These are phyloP conservation scores for Kitagawia praeruptora DNA, from an alignment of 129 eudicot species.

Conservation along the genomic window DNA sequence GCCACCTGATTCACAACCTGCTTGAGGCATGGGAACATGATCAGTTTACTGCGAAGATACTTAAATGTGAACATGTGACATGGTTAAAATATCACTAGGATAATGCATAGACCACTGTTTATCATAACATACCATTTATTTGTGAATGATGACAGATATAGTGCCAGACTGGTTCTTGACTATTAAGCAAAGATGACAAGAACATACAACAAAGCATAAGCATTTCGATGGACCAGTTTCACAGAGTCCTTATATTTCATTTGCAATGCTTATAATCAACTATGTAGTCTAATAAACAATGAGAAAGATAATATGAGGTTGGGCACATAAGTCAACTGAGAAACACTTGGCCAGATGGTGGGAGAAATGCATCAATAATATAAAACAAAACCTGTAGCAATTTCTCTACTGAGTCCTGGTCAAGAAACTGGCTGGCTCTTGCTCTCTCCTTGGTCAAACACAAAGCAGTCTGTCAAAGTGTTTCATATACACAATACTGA, in stretches of 20 bases:
- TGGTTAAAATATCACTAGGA: not conserved
- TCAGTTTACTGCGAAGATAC: not conserved
- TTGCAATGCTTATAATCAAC: not conserved
- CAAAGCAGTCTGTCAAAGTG: constrained; percentile 27
- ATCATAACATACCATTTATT: no score
- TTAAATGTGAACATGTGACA: not conserved
- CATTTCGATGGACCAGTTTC: not conserved
- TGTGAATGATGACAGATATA: no score
- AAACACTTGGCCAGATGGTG: not conserved
- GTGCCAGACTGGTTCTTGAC: not conserved
- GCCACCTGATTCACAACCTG: constrained; percentile 41
- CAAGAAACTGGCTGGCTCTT: constrained; percentile 36
- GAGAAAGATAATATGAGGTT: not conserved
- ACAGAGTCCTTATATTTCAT: not conserved
- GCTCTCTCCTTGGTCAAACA: constrained; percentile 36
- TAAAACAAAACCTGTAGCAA: constrained; percentile 30
- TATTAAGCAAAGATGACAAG: not conserved
- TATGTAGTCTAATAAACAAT: not conserved
- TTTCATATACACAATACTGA: not conserved
- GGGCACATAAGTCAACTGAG: not conserved
- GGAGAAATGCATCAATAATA: not conserved
- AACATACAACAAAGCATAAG: not conserved
- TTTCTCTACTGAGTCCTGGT: constrained; percentile 33
- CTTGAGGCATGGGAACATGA: constrained; percentile 3
- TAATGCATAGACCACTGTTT: not conserved